A percentile compares a stretch with the other conserved stretches of the same genome.
phyloP scores from a whole-genome alignment of 2,329 filamentous ascomycete species.

The Verticillium longisporum region DNA sequence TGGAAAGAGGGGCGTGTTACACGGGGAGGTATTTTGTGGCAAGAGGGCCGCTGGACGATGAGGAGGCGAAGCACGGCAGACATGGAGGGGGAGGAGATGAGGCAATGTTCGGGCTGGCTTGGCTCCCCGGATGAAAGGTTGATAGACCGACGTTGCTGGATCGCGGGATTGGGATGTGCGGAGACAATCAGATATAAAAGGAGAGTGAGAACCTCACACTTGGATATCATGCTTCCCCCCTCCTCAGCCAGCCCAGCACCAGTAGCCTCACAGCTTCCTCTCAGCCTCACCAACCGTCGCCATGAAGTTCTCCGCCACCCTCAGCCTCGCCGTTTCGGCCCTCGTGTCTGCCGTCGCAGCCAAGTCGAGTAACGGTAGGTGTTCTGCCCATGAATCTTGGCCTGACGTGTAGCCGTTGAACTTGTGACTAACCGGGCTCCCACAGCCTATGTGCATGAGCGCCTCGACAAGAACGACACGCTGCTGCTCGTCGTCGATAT shows the following conservation, averaged over 20 bases:
- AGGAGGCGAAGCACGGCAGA: neutral
- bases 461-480: constrained; percentile 24
- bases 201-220: neutral
- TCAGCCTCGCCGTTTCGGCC: constrained; percentile 8
- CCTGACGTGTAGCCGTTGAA: too few species aligned
- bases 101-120: neutral
- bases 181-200: neutral
- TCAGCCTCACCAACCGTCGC: neutral
- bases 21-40: too few species aligned
- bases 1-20: neutral
- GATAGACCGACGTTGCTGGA: neutral
- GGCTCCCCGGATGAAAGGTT: too few species aligned
- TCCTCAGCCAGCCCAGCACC: constrained; percentile 10
- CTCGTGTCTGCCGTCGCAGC: constrained; percentile 8
- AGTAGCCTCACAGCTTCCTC: neutral
- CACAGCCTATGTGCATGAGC: constrained; percentile 21
- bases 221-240: neutral
- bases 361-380: neutral
- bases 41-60: neutral
- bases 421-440: neutral
- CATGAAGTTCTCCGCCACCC: constrained; percentile 8
- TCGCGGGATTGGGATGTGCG: neutral
- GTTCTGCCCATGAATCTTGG: too few species aligned
- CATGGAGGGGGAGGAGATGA: too few species aligned
- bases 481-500: constrained; percentile 29